Evolutionary conservation across 1,139 yeast genomes (phyloP), one percentile per base, ranked within the genome.

Genomic region (Protomyces inouyei): DNA sequence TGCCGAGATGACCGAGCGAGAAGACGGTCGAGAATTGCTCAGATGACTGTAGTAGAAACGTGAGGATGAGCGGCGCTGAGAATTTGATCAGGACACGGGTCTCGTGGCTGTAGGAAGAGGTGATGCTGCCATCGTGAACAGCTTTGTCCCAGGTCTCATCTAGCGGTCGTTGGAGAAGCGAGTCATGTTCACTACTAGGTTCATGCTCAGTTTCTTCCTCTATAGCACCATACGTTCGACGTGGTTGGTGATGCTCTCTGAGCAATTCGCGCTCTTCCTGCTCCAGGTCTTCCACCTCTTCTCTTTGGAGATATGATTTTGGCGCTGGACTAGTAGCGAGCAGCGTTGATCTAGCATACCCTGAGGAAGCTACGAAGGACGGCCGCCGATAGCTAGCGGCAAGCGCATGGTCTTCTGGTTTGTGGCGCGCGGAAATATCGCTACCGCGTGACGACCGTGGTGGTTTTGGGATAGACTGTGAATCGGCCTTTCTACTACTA

Each of bases 1-100:
- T 84, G 18, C 97, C 97, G 64, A 89, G 77, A 72, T 87, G 87
- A 5, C 96, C 95, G 14, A 88, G 95, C 10, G 88, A 83, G 72
- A 88, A 88, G 28, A 90, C 88, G 0, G 95, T 86, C 0, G 96
- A 91, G 61, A 89, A 87, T 0, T 93, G 86, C 65, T 90, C 79
- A 0, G 96, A 88, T 73, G 88, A 88, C 73, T 91, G 97, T 59
- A 91, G 77, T 46, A 89, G 74, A 71, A 89, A 89, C 0, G 97
- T 88, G 59, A 88, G 77, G 6, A 86, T 80, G 68, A 88, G 76
- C 0, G 95, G 95, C 6, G 84, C 69, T 0, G 93, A 78, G 67
- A 79, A 80, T 51, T 75, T 73, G 23, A 76, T 66, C 66, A 85
- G 74, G 23, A 68, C 70, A 3, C 57, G 57, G 61, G 81, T 79